A percentile compares a stretch with the other conserved stretches of the same genome.
These are phyloP conservation scores for Sextonia rubra DNA, from an alignment of 164 flowering plant species.

Conservation along the genomic window DNA sequence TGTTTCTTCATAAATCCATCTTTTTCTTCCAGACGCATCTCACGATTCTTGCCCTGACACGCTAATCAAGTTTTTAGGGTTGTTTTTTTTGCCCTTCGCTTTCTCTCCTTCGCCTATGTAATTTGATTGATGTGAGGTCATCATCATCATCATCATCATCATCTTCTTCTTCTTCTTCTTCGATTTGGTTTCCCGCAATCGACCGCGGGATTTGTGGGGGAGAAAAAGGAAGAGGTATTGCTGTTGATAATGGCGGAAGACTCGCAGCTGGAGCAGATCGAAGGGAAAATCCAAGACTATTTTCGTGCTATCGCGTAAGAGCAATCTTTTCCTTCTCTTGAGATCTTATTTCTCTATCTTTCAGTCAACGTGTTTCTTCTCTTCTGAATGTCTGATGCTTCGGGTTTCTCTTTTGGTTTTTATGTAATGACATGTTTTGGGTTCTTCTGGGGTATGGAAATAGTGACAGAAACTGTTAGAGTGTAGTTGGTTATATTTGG, in stretches of 20 bases:
- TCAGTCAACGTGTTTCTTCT: background rate
- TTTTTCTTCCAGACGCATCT: background rate
- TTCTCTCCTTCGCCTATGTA: background rate
- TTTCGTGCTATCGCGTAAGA: slow-evolving; percentile 44
- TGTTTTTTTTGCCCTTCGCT: too few species aligned
- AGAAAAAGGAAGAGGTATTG: too few species aligned
- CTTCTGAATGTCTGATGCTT: background rate
- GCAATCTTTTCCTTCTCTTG: background rate
- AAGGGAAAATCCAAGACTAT: slow-evolving; percentile 81
- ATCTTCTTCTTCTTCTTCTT: background rate
- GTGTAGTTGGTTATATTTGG: background rate
- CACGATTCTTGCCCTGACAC: background rate
- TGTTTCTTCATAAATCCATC: background rate
- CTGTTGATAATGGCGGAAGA: slow-evolving; percentile 23
- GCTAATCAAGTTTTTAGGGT: too few species aligned
- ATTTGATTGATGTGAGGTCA: background rate
- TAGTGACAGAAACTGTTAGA: background rate
- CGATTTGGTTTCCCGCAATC: background rate
- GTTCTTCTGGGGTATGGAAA: background rate
- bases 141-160: background rate
- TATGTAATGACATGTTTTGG: too few species aligned
- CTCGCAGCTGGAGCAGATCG: slow-evolving; percentile 85
- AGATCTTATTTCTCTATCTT: background rate
- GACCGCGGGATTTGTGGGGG: background rate
- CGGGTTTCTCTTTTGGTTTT: too few species aligned